Evolutionary conservation across 495 filamentous ascomycete genomes (phyloP).

Genomic region (Tuber borchii): DNA sequence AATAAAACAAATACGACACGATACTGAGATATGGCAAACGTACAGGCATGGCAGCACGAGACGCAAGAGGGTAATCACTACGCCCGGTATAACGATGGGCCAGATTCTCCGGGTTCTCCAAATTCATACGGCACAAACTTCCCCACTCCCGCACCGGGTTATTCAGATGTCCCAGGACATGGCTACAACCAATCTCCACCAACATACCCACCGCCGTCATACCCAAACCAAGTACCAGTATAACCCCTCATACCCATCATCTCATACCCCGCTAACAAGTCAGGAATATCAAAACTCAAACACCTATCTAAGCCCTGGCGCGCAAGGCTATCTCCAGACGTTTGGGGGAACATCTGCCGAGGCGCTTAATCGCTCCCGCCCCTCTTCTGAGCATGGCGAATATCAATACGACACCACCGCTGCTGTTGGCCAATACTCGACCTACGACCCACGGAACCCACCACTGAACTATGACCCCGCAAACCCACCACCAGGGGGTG

Average conservation of each 20-base stretch:
- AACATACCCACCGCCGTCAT: neutral
- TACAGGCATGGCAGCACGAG: neutral
- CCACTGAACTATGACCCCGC: conserved; percentile 19
- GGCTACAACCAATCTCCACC: conserved; percentile 1
- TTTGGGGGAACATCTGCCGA: conserved; percentile 20
- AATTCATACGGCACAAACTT: neutral
- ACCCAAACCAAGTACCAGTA: neutral
- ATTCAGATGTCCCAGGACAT: conserved; percentile 1
- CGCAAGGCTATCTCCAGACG: conserved; percentile 21
- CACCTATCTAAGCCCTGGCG: conserved; percentile 16
- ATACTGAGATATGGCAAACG: neutral
- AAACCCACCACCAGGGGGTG: conserved; percentile 30
- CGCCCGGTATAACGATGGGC: neutral
- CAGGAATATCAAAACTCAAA: neutral
- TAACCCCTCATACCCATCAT: neutral
- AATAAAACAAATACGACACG: neutral
- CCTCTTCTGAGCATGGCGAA: neutral
- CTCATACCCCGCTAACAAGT: neutral
- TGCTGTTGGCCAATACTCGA: conserved; percentile 9
- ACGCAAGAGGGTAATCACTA: neutral
- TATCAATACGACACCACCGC: conserved; percentile 1
- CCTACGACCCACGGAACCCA: conserved; percentile 6
- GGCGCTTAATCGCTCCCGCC: neutral
- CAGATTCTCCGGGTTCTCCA: neutral
- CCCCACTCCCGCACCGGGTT: neutral